Percentiles rank a stretch among this genome's conserved stretches.
phyloP scores from a whole-genome alignment of 768 basidiomycete genomes.

The Steccherinum ochraceum region DNA sequence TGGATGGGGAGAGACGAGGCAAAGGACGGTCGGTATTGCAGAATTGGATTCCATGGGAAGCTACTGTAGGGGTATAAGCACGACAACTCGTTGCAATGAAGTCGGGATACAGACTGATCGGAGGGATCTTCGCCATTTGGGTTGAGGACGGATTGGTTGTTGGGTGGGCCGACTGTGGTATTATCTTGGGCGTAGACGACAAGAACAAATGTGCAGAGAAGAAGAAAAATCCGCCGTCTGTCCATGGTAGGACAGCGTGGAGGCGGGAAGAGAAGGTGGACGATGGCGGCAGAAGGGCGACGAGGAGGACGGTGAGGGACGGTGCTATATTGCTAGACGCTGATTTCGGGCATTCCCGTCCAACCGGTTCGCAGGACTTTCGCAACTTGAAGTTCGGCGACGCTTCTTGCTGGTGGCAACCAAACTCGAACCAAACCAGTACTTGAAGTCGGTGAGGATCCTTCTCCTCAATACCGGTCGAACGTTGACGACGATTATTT shows the following conservation, averaged over 20 bases:
- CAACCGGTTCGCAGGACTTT: too few species aligned
- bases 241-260: not conserved
- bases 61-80: constrained; percentile 12
- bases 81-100: too few species aligned
- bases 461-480: too few species aligned
- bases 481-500: too few species aligned
- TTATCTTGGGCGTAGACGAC: constrained; percentile 2
- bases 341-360: not conserved
- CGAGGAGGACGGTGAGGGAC: not conserved
- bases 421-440: too few species aligned
- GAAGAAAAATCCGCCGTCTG: constrained; percentile 1
- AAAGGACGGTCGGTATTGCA: constrained; percentile 72
- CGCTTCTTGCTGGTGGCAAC: too few species aligned
- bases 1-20: constrained; percentile 88
- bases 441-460: too few species aligned
- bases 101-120: not conserved
- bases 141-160: not conserved
- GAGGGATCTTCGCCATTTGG: not conserved
- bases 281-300: not conserved
- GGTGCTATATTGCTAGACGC: not conserved
- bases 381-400: too few species aligned
- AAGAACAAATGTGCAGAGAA: not conserved
- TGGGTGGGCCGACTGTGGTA: not conserved
- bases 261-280: not conserved
- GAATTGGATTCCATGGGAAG: constrained; percentile 59